Evolutionary conservation across 1,284 basidiomycete genomes (phyloP), one percentile per base, ranked within the genome.

Genomic region (Paramarasmius palmivorus): DNA sequence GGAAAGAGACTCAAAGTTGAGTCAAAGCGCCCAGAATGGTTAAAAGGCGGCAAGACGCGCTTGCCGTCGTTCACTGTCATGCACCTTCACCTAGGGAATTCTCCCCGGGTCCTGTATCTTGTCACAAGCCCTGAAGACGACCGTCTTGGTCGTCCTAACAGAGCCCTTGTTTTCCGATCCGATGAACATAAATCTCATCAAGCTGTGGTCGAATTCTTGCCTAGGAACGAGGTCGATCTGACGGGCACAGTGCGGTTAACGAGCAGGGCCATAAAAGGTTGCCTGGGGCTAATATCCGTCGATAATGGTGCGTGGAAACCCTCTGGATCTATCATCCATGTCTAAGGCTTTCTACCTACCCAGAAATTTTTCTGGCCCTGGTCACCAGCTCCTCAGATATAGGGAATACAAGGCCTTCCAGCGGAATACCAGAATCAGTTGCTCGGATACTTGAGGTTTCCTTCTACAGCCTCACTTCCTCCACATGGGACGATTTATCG

Each of bases 121-220:
- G 78, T 86, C 52, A 89, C 88, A 29, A 81, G 80, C 62, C 71
- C 81, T 39, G 82, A 84, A 53, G 86, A 88, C 56, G 84, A 88
- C 63, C 72, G 69, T 52, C 67, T 75, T 50, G 86, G 82, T 12
- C 72, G 76, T 52, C 87, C 89, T 19, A 69, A 68, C 36, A 74
- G 79, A 59, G 86, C 78, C 10, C 80, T 93, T 25, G 78, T 88
- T 38, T 91, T 93, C 66, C 86, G 87, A 42, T 76, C 81, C 17
- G 82, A 82, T 19, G 79, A 83, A 60, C 71, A 72, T 40, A 76
- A 76, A 59, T 68, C 80, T 12, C 70, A 70, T 12, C 87, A 90
- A 66, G 84, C 86, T 47, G 80, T 94, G 35, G 92, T 95, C 14
- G 93, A 95, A 68, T 92, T 95, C 63, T 68, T 95, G 4, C 82